Evolutionary conservation across 2,329 filamentous ascomycete genomes (phyloP), one percentile per base, ranked within the genome.

Genomic region (Colletotrichum siamense): DNA sequence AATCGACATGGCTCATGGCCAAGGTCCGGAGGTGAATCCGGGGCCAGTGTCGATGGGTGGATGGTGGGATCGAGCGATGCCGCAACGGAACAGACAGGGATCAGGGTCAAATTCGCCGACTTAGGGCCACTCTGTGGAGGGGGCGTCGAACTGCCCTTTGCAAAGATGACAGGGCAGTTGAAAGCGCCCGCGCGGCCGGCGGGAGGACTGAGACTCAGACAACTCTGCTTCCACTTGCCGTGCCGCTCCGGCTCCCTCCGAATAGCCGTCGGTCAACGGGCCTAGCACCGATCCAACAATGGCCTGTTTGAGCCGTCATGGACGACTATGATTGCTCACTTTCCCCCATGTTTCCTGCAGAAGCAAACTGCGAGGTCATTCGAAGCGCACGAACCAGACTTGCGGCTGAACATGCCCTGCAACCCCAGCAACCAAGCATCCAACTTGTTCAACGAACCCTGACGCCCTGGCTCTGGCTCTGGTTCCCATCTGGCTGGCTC

Each of bases 111-210:
- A 65, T 63, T 64, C 26, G 73, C 73, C 69, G 69, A 69, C 13
- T n/a, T 57, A n/a, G 44, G 63, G 26, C 73, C 57, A 49, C 24
- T 22, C 30, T 32, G 39, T 69, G 24, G 24, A 52, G 18, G 22
- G 34, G 28, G 73, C 70, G 44, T 76, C 24, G 73, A 69, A 26
- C 32, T 76, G 73, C 73, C 64, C 8, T 68, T 61, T 44, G 39
- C 3, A 18, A 16, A 22, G n/a, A 28, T 8, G 57, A 32, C 57
- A 52, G 36, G 73, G 73, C 63, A 76, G 70, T 76, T 63, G 70
- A 73, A 76, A 73, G 73, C 73, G 73, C 70, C 24, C 3, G 3
- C 22, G 13, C 34, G 18, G 18, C 18, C 26, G 63, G 30, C 32
- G 22, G 28, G 26, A 55, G 16, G n/a, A 24, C 28, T 68, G 67